Conservation (phyloP, 164 flowering plant genomes). For the Vitis labrusca region DNA sequence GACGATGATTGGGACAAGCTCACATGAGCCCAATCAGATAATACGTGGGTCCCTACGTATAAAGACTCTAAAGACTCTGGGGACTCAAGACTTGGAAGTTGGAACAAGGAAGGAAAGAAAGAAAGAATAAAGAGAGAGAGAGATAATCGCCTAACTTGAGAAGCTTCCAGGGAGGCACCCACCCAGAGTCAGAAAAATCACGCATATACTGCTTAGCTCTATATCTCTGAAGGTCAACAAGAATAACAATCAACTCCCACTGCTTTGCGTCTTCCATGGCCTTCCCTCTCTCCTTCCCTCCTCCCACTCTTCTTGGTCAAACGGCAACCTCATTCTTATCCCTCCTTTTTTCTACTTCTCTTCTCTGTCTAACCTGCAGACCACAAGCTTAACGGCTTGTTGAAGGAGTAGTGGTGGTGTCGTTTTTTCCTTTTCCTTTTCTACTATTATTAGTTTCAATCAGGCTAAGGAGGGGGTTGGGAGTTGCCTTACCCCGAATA, state of each 20-base stretch:
- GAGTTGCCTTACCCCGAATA: too few species aligned
- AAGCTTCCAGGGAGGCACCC: conserved; percentile 39
- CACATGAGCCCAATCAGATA: conserved; percentile 82
- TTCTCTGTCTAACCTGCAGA: background rate
- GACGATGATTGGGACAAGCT: conserved; percentile 62
- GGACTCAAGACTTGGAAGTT: background rate
- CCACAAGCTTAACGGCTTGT: too few species aligned
- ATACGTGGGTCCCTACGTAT: conserved; percentile 48
- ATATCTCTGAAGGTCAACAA: conserved; percentile 27
- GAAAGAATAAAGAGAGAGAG: conserved; percentile 12
- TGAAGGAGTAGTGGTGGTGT: too few species aligned
- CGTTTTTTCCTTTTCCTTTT: too few species aligned
- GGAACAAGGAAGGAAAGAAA: background rate
- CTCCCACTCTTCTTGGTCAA: conserved; percentile 22
- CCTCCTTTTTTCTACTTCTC: background rate
- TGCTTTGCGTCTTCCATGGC: conserved; percentile 19
- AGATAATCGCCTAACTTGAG: conserved; percentile 33
- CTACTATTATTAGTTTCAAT: too few species aligned
- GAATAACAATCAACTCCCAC: conserved; percentile 10
- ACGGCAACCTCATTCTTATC: conserved; percentile 22
- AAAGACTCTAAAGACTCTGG: conserved; percentile 18
- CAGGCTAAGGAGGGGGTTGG: too few species aligned
- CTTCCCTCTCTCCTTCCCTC: conserved; percentile 2
- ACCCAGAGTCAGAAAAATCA: background rate
- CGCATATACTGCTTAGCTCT: conserved; percentile 5